Conservation (phyloP, 2,329 filamentous ascomycete species). For the Fusarium keratoplasticum region DNA sequence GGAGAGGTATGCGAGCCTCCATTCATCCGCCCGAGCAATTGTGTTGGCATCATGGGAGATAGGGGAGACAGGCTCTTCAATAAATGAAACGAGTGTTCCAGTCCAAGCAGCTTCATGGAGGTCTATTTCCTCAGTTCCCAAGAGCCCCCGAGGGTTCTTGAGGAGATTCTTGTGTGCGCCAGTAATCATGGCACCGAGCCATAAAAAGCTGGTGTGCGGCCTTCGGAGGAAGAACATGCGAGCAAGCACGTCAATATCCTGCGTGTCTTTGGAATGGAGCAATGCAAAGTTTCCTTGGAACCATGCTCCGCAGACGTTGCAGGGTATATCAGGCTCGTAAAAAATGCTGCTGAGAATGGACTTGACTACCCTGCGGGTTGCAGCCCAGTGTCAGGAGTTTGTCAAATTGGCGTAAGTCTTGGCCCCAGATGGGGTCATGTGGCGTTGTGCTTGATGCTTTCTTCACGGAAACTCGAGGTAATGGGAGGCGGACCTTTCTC, state of each 20-base stretch:
- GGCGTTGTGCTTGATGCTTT: background rate
- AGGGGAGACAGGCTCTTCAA: constrained; percentile 3
- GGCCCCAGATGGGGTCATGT: background rate
- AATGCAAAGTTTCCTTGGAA: constrained; percentile 13
- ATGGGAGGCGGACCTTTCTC: constrained; percentile 3
- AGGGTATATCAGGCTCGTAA: constrained; percentile 9
- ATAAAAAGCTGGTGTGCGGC: constrained; percentile 5
- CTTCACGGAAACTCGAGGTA: background rate
- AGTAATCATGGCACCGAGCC: constrained; percentile 9
- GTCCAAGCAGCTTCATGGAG: constrained; percentile 12
- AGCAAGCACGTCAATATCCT: constrained; percentile 6
- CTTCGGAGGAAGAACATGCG: constrained; percentile 17
- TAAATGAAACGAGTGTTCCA: constrained; percentile 12
- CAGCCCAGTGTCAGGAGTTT: constrained; percentile 9
- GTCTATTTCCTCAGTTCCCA: background rate
- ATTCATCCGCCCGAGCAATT: constrained; percentile 13
- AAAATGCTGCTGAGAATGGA: constrained; percentile 23
- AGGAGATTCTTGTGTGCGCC: constrained; percentile 8
- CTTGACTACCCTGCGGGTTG: constrained; percentile 1
- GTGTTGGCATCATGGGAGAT: background rate
- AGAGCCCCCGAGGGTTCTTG: background rate
- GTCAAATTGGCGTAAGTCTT: background rate
- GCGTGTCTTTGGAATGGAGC: background rate
- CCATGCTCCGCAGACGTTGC: constrained; percentile 21
- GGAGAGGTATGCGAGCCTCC: constrained; percentile 4